These are phyloP conservation scores for Phytophthora pisi DNA, from an alignment of 352 stramenopile genomes.

Conservation along the genomic window DNA sequence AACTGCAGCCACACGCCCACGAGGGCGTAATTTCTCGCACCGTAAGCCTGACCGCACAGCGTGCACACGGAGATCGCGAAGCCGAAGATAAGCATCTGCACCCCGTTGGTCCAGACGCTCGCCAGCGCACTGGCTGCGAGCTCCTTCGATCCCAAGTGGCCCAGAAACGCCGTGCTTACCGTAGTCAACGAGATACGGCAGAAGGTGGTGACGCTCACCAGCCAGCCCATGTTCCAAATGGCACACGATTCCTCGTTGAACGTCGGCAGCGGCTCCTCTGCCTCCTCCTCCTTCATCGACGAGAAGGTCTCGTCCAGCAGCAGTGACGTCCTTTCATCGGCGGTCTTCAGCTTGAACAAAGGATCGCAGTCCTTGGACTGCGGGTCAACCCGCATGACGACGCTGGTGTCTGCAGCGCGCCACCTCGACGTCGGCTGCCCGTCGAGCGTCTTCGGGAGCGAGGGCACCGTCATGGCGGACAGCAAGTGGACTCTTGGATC, in stretches of 20 bases:
- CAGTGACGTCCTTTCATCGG: constrained; percentile 27
- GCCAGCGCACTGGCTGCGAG: constrained; percentile 73
- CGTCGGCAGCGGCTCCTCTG: constrained; percentile 32
- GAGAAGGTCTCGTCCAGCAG: constrained; percentile 16
- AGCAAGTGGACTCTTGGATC: background rate
- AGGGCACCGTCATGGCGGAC: constrained; percentile 21
- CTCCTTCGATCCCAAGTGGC: constrained; percentile 78
- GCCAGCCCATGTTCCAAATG: constrained; percentile 86
- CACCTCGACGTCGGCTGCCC: constrained; percentile 20
- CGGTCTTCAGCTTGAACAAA: constrained; percentile 9
- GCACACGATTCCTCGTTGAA: constrained; percentile 59
- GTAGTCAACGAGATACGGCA: constrained; percentile 79
- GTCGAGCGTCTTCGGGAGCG: constrained; percentile 22
- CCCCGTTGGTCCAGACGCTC: constrained; percentile 81
- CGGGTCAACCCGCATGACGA: constrained; percentile 23
- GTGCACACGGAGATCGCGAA: constrained; percentile 82
- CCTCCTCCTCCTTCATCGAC: constrained; percentile 29
- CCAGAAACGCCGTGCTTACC: constrained; percentile 79
- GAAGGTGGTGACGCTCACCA: constrained; percentile 84
- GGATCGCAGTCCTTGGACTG: constrained; percentile 7
- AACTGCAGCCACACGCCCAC: constrained; percentile 85
- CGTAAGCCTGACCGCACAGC: constrained; percentile 80
- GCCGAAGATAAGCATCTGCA: constrained; percentile 83
- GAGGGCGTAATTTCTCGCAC: constrained; percentile 77
- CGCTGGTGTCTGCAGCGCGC: constrained; percentile 10